phyloP scores from a whole-genome alignment of 345 rosid species.

The Eucalyptus pauciflora region DNA sequence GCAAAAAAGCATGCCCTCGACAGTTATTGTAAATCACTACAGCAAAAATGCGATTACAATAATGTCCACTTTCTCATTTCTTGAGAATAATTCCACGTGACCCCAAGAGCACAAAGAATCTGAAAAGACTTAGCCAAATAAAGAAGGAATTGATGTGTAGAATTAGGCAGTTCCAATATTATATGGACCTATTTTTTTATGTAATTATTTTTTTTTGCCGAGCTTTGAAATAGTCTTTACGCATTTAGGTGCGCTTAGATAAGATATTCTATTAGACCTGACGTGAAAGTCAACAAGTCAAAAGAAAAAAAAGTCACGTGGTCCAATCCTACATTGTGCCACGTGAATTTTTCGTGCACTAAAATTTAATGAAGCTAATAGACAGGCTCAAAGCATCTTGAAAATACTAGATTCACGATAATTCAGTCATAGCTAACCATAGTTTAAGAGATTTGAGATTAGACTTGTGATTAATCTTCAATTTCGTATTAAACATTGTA shows the following conservation, averaged over 20 bases:
- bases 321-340: background rate
- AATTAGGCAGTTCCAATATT: background rate
- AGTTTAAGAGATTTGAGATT: background rate
- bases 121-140: background rate
- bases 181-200: no score
- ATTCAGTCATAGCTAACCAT: background rate
- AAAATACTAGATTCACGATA: background rate
- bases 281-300: no score
- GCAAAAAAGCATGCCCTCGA: fast-evolving
- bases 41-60: background rate
- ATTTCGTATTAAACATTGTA: background rate
- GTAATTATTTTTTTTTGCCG: no score
- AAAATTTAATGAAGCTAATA: background rate
- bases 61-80: background rate
- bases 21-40: no score
- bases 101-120: background rate
- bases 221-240: no score
- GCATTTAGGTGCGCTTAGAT: no score
- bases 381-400: no score
- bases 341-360: background rate
- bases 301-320: no score
- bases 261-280: no score
- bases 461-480: background rate
- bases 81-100: background rate
- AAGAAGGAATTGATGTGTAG: background rate